These are phyloP conservation scores for Heimioporus sp. DNA, from an alignment of 768 basidiomycete genomes.

Conservation along the genomic window DNA sequence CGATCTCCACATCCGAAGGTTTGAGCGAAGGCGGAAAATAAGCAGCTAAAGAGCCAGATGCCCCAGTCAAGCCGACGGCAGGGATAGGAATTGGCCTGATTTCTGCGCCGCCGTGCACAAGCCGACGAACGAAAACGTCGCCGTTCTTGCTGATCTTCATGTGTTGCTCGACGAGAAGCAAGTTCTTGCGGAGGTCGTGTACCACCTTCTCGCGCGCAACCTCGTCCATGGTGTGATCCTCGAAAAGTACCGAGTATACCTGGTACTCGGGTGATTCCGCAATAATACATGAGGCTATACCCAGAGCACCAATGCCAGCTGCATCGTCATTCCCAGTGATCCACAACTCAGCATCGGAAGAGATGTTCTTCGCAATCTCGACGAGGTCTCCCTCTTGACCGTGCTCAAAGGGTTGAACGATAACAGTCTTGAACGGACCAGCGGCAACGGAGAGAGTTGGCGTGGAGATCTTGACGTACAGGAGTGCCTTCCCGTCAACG, in stretches of 20 bases:
- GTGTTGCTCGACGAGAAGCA: constrained; percentile 27
- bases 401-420: constrained; percentile 25
- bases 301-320: constrained; percentile 29
- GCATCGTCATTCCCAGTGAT: constrained; percentile 30
- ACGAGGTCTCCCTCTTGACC: constrained; percentile 25
- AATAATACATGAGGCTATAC: constrained; percentile 26
- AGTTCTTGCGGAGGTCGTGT: constrained; percentile 25
- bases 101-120: constrained; percentile 25
- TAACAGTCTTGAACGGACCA: constrained; percentile 24
- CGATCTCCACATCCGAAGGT: constrained; percentile 19
- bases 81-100: constrained; percentile 13
- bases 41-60: constrained; percentile 14
- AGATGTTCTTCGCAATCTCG: constrained; percentile 24
- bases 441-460: constrained; percentile 13
- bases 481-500: constrained; percentile 8
- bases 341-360: constrained; percentile 27
- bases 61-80: constrained; percentile 12
- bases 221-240: constrained; percentile 25
- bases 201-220: constrained; percentile 22
- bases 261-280: constrained; percentile 30
- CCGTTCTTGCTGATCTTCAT: constrained; percentile 28
- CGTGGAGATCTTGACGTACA: constrained; percentile 14
- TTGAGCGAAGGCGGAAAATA: constrained; percentile 18
- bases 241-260: constrained; percentile 28
- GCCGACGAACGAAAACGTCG: constrained; percentile 26